These are phyloP conservation scores for Lanmaoa pseudosensibilis DNA, from an alignment of 768 basidiomycete genomes.

Conservation along the genomic window DNA sequence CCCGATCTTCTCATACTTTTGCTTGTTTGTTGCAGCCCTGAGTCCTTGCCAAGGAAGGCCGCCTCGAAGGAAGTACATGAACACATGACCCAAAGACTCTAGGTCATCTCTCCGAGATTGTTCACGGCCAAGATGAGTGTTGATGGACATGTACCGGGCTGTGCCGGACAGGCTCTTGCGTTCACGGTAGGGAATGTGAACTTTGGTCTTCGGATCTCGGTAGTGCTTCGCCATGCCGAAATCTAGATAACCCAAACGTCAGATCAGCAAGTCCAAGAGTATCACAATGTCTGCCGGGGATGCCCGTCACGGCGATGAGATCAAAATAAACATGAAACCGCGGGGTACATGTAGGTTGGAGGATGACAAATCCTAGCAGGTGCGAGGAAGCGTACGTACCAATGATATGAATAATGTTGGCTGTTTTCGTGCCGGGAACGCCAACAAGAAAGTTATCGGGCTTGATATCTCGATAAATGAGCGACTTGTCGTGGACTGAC, in stretches of 20 bases:
- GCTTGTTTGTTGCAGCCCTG: conserved; percentile 97
- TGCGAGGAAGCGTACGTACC: conserved; percentile 47
- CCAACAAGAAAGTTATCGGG: conserved; percentile 99
- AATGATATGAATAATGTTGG: conserved; percentile 85
- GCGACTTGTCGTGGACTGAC: conserved; percentile 95
- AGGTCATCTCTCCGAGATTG: conserved; percentile 93
- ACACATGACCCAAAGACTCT: conserved; percentile 96
- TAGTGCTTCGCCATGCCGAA: conserved; percentile 99
- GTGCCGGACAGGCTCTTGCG: conserved; percentile 96
- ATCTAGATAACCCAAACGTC: conserved; percentile 47
- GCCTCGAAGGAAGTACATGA: conserved; percentile 98
- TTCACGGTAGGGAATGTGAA: conserved; percentile 99
- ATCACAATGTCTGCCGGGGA: neutral
- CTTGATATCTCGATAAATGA: conserved; percentile 99
- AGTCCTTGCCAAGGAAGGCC: conserved; percentile 98
- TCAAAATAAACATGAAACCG: conserved; percentile 1
- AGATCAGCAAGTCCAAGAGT: conserved; percentile 6
- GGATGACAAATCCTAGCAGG: conserved; percentile 9
- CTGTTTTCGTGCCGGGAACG: conserved; percentile 85
- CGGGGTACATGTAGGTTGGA: neutral
- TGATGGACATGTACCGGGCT: conserved; percentile 99
- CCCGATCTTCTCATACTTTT: conserved; percentile 99
- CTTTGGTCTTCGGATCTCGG: conserved; percentile 95
- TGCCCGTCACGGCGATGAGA: neutral
- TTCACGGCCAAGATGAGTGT: conserved; percentile 96